These are phyloP conservation scores for Polyporus tsugae DNA, from an alignment of 1,284 basidiomycete genomes.

Conservation along the genomic window DNA sequence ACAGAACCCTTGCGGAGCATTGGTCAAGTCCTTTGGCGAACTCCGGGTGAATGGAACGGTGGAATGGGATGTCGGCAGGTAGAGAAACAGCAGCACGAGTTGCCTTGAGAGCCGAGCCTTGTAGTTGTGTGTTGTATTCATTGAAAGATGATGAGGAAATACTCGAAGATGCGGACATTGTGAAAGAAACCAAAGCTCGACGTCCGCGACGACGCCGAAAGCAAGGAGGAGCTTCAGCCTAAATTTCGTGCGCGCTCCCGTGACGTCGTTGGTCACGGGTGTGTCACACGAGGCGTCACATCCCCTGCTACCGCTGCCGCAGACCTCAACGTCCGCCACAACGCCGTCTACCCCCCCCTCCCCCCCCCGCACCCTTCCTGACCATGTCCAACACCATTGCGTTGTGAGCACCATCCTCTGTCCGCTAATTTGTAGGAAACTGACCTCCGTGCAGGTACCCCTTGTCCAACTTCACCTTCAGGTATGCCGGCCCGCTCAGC, in stretches of 20 bases:
- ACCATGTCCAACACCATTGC: slow-evolving; percentile 81
- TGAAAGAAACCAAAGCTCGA: background rate
- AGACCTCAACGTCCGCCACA: slow-evolving; percentile 12
- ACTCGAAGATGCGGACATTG: slow-evolving; percentile 23
- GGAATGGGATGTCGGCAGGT: slow-evolving; percentile 80
- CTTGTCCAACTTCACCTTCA: slow-evolving; percentile 90
- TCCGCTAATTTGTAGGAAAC: background rate
- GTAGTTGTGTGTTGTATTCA: slow-evolving; percentile 58
- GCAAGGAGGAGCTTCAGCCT: slow-evolving; percentile 3
- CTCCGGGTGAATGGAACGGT: slow-evolving; percentile 81
- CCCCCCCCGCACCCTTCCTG: background rate
- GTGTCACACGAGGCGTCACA: slow-evolving; percentile 11
- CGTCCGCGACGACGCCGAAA: background rate
- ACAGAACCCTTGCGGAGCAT: slow-evolving; percentile 67
- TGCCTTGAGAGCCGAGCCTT: slow-evolving; percentile 64
- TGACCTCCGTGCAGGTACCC: slow-evolving; percentile 63
- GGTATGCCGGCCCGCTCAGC: slow-evolving; percentile 47
- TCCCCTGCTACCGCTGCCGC: slow-evolving; percentile 1
- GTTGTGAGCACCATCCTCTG: slow-evolving; percentile 55
- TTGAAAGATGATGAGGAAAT: slow-evolving; percentile 43
- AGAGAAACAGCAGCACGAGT: slow-evolving; percentile 66
- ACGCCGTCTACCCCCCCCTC: slow-evolving; percentile 1
- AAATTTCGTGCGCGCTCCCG: slow-evolving; percentile 15
- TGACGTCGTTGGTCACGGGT: slow-evolving; percentile 3
- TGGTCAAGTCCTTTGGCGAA: slow-evolving; percentile 74